These are phyloP conservation scores for Aspergillus indologenus DNA, from an alignment of 495 filamentous ascomycete species.

Conservation along the genomic window DNA sequence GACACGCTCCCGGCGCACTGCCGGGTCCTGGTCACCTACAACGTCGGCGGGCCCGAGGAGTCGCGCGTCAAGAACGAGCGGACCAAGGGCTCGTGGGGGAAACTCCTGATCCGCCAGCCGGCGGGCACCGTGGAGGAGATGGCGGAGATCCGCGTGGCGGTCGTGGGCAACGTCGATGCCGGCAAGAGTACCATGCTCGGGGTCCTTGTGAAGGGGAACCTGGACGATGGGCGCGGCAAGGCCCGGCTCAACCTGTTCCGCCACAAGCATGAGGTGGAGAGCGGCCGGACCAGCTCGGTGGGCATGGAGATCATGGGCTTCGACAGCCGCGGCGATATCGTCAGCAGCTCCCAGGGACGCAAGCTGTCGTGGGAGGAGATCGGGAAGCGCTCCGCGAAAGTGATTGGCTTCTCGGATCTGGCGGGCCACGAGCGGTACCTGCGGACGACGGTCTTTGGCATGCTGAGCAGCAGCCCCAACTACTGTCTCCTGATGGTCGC, in stretches of 20 bases:
- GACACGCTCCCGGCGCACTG: slow-evolving; percentile 67
- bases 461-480: slow-evolving; percentile 92
- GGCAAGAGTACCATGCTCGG: slow-evolving; percentile 97
- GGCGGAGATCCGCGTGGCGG: slow-evolving; percentile 94
- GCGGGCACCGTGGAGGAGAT: slow-evolving; percentile 77
- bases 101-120: slow-evolving; percentile 74
- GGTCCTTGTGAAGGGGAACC: slow-evolving; percentile 89
- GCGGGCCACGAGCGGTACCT: slow-evolving; percentile 95
- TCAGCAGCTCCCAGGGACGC: slow-evolving; percentile 77
- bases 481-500: slow-evolving; percentile 99
- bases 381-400: slow-evolving; percentile 88
- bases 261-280: slow-evolving; percentile 97
- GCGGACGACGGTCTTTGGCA: slow-evolving; percentile 92
- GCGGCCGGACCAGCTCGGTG: slow-evolving; percentile 90
- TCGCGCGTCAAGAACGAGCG: slow-evolving; percentile 59
- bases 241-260: slow-evolving; percentile 95
- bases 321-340: slow-evolving; percentile 80
- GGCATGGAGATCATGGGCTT: slow-evolving; percentile 99
- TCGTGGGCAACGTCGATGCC: slow-evolving; percentile 96
- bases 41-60: slow-evolving; percentile 78
- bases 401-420: slow-evolving; percentile 94
- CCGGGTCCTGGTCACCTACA: slow-evolving; percentile 78
- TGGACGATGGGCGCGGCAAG: slow-evolving; percentile 93
- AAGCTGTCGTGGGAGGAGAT: slow-evolving; percentile 98
- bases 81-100: slow-evolving; percentile 70